Evolutionary conservation across 176 grass and related monocot species (phyloP), one percentile per base, ranked within the genome.

Genomic region (Eragrostis curvula): DNA sequence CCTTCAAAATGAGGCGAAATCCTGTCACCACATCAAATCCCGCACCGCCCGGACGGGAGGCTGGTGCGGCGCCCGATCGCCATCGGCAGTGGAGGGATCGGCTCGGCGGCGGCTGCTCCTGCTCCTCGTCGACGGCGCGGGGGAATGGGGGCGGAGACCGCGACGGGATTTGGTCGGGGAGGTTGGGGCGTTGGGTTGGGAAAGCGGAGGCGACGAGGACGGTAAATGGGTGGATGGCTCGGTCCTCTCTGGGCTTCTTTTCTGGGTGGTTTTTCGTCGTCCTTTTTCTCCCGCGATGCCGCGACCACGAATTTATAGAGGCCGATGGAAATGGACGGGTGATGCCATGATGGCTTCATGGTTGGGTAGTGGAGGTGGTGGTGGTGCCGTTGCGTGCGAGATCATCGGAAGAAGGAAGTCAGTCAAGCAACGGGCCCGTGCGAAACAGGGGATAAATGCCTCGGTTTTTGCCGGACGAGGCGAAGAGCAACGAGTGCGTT

Each of bases 151-250:
- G 61, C 43, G 80, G 73, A 49, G 41, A 42, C 17, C 7, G 44
- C 52, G 46, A 52, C 16, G 62, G 77, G 82, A 85, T 89, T 89
- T 39, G 42, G 87, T 44, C 23, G 74, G 5, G 49, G 45, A 24
- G 36, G 49, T 25, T 15, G 52, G 4, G 66, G 30, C 10, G 45
- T n/a, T 2, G 61, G 76, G 43, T 36, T 74, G 77, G 77, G 77
- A 68, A 85, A 85, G 82, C 82, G 53, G 53, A 70, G 70, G 51
- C 75, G 76, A 63, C 63, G 75, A 80, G 75, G 75, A 44, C 4
- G 66, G 45, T 44, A 32, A 56, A 50, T 39, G 23, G 9, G 24
- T 25, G 56, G 21, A 25, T 59, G 56, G n/a, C n/a, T 11, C 56
- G 9, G 55, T 58, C 8, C 55, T n/a, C 53, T 1, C 1, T 21